A percentile compares a stretch with the other conserved stretches of the same genome.
These are phyloP conservation scores for Patellaria atrata DNA, from an alignment of 495 filamentous ascomycete species.

Conservation along the genomic window DNA sequence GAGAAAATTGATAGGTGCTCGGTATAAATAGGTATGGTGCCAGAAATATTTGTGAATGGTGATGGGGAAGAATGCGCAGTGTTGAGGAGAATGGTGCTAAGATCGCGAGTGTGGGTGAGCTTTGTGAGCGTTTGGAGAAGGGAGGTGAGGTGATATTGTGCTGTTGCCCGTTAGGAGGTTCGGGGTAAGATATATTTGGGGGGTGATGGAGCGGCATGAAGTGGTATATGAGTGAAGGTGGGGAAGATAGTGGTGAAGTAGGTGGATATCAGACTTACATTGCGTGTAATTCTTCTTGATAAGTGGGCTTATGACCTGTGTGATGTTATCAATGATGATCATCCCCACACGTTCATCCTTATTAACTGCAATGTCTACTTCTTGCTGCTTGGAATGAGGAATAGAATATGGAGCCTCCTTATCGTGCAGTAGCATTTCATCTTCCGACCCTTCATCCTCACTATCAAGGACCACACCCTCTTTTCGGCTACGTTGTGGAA, in stretches of 20 bases:
- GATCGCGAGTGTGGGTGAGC: slow-evolving; percentile 18
- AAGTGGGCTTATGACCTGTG: slow-evolving; percentile 31
- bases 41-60: slow-evolving; percentile 1
- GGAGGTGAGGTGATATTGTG: slow-evolving; percentile 20
- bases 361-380: slow-evolving; percentile 1
- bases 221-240: not conserved
- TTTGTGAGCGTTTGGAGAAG: slow-evolving; percentile 24
- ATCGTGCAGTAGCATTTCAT: slow-evolving; percentile 19
- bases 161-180: slow-evolving; percentile 8
- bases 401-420: slow-evolving; percentile 4
- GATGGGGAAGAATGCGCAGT: not conserved
- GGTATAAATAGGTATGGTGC: not conserved
- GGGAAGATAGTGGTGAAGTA: not conserved
- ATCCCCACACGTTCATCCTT: slow-evolving; percentile 9
- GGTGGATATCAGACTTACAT: slow-evolving; percentile 11
- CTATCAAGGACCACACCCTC: slow-evolving; percentile 18
- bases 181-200: not conserved
- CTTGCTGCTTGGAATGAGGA: not conserved
- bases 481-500: not conserved
- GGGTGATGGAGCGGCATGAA: not conserved
- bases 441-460: slow-evolving; percentile 29
- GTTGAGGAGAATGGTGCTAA: slow-evolving; percentile 27
- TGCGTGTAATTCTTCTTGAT: slow-evolving; percentile 21
- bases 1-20: slow-evolving; percentile 19
- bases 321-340: slow-evolving; percentile 27